Percentiles rank a stretch among this genome's conserved stretches.
These are phyloP conservation scores for Oxytropis ochrocephala DNA, from an alignment of 306 rosid species.

Conservation along the genomic window DNA sequence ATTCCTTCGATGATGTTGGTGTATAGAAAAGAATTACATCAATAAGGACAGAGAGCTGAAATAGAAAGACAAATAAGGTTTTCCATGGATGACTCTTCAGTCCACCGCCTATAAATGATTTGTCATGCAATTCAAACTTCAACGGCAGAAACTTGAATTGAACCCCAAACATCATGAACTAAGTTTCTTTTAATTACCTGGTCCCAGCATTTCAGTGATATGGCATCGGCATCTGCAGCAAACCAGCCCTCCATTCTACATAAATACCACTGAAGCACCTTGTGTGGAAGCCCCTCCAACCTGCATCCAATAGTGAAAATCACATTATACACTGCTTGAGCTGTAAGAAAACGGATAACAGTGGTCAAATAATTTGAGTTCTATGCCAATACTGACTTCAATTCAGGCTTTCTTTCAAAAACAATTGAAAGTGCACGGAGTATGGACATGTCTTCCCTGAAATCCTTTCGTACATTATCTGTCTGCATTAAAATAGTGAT, in stretches of 20 bases:
- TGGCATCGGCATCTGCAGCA: constrained; percentile 91
- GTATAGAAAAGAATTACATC: not conserved
- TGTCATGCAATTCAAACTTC: not conserved
- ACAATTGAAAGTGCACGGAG: constrained; percentile 66
- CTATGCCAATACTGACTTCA: constrained; percentile 38
- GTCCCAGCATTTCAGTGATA: constrained; percentile 91
- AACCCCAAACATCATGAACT: not conserved
- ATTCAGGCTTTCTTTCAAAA: constrained; percentile 80
- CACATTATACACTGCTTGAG: constrained; percentile 7
- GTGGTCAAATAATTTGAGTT: not conserved
- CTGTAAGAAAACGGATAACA: not conserved
- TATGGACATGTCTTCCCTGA: constrained; percentile 73
- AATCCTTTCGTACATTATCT: constrained; percentile 55
- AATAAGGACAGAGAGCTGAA: not conserved
- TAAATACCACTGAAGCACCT: constrained; percentile 95
- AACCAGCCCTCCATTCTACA: constrained; percentile 99
- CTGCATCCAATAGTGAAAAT: constrained; percentile 35
- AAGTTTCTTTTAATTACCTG: constrained; percentile 44
- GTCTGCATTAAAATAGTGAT: constrained; percentile 50
- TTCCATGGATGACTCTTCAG: not conserved
- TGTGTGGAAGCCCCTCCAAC: constrained; percentile 84
- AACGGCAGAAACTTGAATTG: not conserved
- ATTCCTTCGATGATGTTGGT: not conserved
- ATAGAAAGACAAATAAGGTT: not conserved
- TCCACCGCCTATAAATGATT: not conserved